Evolutionary conservation across 2,329 filamentous ascomycete genomes (phyloP), one percentile per base, ranked within the genome.

Genomic region (Orbilia brochopaga): DNA sequence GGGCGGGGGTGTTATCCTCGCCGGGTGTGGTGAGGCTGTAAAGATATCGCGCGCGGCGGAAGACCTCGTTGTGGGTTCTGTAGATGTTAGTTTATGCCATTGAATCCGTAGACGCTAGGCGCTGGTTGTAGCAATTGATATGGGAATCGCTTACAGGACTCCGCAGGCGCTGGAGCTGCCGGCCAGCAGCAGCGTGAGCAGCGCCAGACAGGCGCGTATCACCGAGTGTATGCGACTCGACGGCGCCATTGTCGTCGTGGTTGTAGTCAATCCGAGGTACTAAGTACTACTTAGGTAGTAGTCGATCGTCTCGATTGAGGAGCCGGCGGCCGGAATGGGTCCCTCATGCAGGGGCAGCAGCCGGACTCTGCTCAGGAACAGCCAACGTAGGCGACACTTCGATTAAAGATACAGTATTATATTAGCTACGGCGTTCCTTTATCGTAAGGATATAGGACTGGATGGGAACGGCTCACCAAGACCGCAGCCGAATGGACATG

Each of bases 11-110:
- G 19, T 74, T 51, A 37, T 74, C 56, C 15, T 57, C 17, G 10
- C 69, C 51, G 19, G 57, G 48, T n/a, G 62, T 70, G 24, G 75
- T 74, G 52, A 77, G 74, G 10, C 75, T 56, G 60, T 76, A 76
- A 21, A 77, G 60, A 53, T 74, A 73, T 4, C 73, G 65, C 10
- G 76, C 51, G 13, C 76, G 76, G 40, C 74, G 76, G 63, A 77
- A 63, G 48, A 76, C 56, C 46, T 76, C 75, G 46, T 77, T 77
- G 37, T 77, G 76, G 19, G 74, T 73, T 24, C 75, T 77, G 27
- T 7, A 35, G 2, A 15, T 30, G 7, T 35, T 7, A n/a, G n/a
- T n/a, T n/a, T n/a, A n/a, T n/a, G n/a, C n/a, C n/a, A n/a, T n/a
- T n/a, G n/a, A n/a, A n/a, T n/a, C n/a, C n/a, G n/a, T n/a, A n/a